These are phyloP conservation scores for Entomophthora muscae DNA, from an alignment of 371 early-diverging fungal species.

Conservation along the genomic window DNA sequence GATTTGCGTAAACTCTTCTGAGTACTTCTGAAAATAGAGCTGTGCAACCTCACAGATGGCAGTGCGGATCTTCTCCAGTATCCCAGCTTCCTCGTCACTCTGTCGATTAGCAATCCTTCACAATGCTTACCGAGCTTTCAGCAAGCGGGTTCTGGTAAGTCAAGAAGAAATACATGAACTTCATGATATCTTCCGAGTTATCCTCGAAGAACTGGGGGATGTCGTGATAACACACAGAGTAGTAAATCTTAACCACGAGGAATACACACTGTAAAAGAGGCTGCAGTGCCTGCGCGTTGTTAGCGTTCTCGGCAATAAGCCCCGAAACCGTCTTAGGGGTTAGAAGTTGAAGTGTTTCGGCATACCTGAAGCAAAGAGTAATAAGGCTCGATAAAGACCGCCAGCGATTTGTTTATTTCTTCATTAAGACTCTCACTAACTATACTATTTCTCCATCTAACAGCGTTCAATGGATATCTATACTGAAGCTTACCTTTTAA, in stretches of 20 bases:
- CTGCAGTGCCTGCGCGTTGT: slow-evolving; percentile 37
- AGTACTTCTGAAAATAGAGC: slow-evolving; percentile 76
- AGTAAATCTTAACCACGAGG: slow-evolving; percentile 71
- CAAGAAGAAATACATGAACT: slow-evolving; percentile 67
- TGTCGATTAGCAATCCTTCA: slow-evolving; percentile 11
- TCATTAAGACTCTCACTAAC: slow-evolving; percentile 55
- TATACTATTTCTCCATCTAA: slow-evolving; percentile 74
- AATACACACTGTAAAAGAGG: slow-evolving; percentile 54
- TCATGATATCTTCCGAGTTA: slow-evolving; percentile 56
- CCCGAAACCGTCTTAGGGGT: slow-evolving; percentile 48
- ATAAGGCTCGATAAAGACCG: slow-evolving; percentile 62
- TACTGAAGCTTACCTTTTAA: slow-evolving; percentile 42
- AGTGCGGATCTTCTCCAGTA: slow-evolving; percentile 71
- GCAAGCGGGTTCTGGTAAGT: slow-evolving; percentile 54
- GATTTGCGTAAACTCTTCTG: slow-evolving; percentile 65
- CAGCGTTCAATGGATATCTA: background rate
- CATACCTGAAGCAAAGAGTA: slow-evolving; percentile 57
- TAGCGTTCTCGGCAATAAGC: slow-evolving; percentile 45
- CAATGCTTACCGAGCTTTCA: slow-evolving; percentile 28
- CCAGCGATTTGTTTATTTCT: slow-evolving; percentile 83
- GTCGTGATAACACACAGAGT: slow-evolving; percentile 85
- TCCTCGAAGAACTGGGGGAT: slow-evolving; percentile 92
- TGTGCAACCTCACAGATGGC: slow-evolving; percentile 76
- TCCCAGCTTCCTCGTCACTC: slow-evolving; percentile 74
- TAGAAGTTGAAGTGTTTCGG: background rate